Conservation (phyloP, 495 filamentous ascomycete species). For the Xylaria sp. region DNA sequence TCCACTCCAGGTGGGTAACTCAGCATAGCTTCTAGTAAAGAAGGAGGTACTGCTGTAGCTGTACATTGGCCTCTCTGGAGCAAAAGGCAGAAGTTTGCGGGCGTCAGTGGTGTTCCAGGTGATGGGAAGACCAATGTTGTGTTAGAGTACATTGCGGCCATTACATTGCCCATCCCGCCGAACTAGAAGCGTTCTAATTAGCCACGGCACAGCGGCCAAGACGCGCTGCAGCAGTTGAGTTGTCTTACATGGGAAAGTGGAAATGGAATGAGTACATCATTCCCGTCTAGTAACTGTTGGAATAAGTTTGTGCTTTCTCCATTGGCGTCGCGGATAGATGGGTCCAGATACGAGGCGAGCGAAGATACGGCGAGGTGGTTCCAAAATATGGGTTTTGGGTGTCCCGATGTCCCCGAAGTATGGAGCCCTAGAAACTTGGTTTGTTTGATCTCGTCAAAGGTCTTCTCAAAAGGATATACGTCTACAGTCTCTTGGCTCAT, state of each 20-base stretch:
- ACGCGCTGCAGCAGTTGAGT: no score
- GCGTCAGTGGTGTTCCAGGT: slow-evolving; percentile 31
- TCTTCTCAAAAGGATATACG: slow-evolving; percentile 32
- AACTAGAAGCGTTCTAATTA: no score
- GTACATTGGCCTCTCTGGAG: slow-evolving; percentile 29
- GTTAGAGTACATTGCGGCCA: neutral
- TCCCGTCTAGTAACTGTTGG: neutral
- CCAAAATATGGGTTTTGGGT: slow-evolving; percentile 39
- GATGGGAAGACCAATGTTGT: slow-evolving; percentile 32
- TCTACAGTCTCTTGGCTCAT: slow-evolving; percentile 29
- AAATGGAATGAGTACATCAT: neutral
- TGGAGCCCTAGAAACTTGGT: neutral
- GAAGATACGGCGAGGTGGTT: slow-evolving; percentile 32
- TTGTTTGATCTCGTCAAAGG: slow-evolving; percentile 32
- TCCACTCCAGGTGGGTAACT: slow-evolving; percentile 30
- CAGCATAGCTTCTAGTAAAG: slow-evolving; percentile 36
- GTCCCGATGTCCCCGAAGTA: slow-evolving; percentile 28
- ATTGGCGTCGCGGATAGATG: slow-evolving; percentile 28
- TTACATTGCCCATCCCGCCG: neutral
- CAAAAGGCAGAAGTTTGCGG: slow-evolving; percentile 30
- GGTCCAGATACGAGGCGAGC: slow-evolving; percentile 28
- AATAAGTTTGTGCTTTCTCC: slow-evolving; percentile 28
- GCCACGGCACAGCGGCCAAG: no score
- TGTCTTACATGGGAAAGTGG: no score
- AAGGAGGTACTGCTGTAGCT: slow-evolving; percentile 31